A percentile compares a stretch with the other conserved stretches of the same genome.
Conservation (phyloP, 768 basidiomycete species). For the Lentinula sp. region DNA sequence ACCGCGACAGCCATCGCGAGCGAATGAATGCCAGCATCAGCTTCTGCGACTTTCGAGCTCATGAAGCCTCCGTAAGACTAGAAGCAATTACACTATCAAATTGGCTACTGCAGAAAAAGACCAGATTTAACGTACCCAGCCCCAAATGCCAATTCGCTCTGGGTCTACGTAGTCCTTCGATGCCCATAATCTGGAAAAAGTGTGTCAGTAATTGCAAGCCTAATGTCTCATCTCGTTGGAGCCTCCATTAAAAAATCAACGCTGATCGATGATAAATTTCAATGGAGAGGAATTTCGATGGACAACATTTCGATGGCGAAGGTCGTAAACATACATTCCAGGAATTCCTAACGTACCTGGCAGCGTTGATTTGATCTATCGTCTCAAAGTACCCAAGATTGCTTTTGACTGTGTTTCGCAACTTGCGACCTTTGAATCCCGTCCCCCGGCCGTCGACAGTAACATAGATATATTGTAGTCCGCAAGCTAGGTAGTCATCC, state of each 20-base stretch:
- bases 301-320: not conserved
- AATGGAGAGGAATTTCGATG: not conserved
- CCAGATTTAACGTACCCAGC: constrained; percentile 64
- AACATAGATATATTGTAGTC: constrained; percentile 80
- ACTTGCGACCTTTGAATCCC: constrained; percentile 77
- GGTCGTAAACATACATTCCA: not conserved
- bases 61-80: constrained; percentile 97
- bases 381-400: constrained; percentile 90
- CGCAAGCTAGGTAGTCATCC: constrained; percentile 82
- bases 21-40: constrained; percentile 83
- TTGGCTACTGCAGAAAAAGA: not conserved
- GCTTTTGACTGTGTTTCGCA: constrained; percentile 85
- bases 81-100: not conserved
- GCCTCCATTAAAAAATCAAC: not conserved
- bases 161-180: constrained; percentile 84
- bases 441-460: constrained; percentile 92
- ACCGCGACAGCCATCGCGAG: constrained; percentile 90
- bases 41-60: constrained; percentile 89
- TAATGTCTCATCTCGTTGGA: not conserved
- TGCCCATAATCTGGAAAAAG: constrained; percentile 64
- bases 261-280: not conserved
- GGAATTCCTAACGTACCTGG: constrained; percentile 46
- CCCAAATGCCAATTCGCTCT: constrained; percentile 91
- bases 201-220: not conserved
- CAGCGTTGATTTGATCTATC: constrained; percentile 83